These are phyloP conservation scores for Fusarium succisae DNA, from an alignment of 2,329 filamentous ascomycete genomes.

Conservation along the genomic window DNA sequence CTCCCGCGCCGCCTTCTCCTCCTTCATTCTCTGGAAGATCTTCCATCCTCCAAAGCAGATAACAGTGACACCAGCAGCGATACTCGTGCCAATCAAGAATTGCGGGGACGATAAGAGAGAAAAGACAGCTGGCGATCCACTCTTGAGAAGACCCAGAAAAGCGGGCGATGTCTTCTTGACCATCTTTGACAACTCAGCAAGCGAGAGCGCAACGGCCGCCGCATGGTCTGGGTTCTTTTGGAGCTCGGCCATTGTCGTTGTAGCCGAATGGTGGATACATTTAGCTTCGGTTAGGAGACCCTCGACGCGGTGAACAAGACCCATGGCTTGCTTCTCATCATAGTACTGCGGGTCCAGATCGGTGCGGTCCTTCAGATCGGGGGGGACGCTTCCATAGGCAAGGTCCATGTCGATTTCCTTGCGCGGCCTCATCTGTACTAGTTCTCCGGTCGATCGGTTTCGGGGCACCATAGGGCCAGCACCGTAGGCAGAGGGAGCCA, in stretches of 20 bases:
- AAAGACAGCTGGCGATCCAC: conserved; percentile 85
- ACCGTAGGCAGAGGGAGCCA: conserved; percentile 38
- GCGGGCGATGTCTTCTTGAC: conserved; percentile 85
- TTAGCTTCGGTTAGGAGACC: conserved; percentile 84
- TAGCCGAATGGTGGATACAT: conserved; percentile 86
- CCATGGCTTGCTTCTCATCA: conserved; percentile 62
- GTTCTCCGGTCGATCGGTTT: conserved; percentile 51
- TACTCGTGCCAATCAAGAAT: conserved; percentile 90
- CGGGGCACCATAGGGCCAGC: conserved; percentile 47
- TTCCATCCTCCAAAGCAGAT: conserved; percentile 97
- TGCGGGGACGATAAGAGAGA: conserved; percentile 88
- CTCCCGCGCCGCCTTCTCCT: conserved; percentile 47
- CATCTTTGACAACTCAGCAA: conserved; percentile 89
- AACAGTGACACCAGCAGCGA: conserved; percentile 91
- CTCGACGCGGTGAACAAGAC: conserved; percentile 79
- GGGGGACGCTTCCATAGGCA: conserved; percentile 85
- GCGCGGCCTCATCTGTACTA: conserved; percentile 41
- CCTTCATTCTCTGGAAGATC: conserved; percentile 86
- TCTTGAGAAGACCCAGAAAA: conserved; percentile 79
- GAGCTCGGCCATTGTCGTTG: conserved; percentile 79
- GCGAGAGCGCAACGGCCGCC: conserved; percentile 89
- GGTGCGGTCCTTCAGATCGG: conserved; percentile 66
- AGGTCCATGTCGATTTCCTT: conserved; percentile 86
- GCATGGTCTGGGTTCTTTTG: conserved; percentile 84
- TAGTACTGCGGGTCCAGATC: conserved; percentile 60